Evolutionary conservation across 495 filamentous ascomycete species (phyloP).

Genomic region (Achaetomiella virescens): DNA sequence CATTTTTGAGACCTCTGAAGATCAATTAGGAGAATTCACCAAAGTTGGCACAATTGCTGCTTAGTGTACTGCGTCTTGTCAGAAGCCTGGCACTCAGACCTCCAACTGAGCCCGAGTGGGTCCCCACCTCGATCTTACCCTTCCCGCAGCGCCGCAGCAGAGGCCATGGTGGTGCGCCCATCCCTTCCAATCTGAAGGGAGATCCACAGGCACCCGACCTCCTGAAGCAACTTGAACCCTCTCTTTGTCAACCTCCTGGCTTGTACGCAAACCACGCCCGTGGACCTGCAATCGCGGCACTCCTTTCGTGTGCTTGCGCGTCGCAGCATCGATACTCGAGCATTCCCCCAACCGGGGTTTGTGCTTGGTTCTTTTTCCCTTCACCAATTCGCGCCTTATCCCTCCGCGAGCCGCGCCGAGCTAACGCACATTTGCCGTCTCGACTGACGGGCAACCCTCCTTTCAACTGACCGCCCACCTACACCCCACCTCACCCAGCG

Average conservation of each 20-base stretch:
- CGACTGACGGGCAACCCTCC: background rate
- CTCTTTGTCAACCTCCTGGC: constrained; percentile 10
- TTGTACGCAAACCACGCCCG: background rate
- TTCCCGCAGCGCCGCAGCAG: background rate
- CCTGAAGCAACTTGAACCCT: background rate
- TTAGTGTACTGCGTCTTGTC: background rate
- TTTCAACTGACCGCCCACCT: constrained; percentile 5
- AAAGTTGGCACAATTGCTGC: background rate
- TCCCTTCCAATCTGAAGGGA: constrained; percentile 5
- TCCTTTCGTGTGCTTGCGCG: background rate
- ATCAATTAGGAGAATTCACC: background rate
- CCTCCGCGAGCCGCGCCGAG: background rate
- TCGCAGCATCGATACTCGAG: background rate
- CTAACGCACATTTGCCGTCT: background rate
- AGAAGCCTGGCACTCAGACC: background rate
- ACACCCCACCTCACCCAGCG: background rate
- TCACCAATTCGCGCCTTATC: background rate
- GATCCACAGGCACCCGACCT: constrained; percentile 16
- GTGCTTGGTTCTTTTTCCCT: background rate
- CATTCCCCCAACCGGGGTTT: background rate
- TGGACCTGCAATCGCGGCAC: background rate
- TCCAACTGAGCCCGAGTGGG: background rate
- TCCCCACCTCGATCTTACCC: constrained; percentile 9
- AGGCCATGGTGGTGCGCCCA: constrained; percentile 5
- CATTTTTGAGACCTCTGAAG: background rate